Conservation (phyloP, 495 filamentous ascomycete genomes). For the Immersiella caudata region DNA sequence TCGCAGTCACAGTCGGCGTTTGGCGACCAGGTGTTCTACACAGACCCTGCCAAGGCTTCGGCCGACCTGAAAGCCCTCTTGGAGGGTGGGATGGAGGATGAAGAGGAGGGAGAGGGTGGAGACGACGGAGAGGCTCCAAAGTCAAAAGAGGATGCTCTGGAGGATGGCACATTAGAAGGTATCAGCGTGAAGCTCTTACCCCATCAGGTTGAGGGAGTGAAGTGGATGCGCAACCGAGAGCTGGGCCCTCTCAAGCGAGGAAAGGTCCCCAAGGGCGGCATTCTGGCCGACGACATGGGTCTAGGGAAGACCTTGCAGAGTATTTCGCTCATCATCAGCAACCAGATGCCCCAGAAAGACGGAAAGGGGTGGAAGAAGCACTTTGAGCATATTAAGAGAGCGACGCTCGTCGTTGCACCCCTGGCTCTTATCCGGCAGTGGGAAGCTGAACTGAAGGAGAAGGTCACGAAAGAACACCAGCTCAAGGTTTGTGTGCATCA, state of each 20-base stretch:
- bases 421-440: slow-evolving; percentile 95
- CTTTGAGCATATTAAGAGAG: slow-evolving; percentile 64
- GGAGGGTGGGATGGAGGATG: slow-evolving; percentile 82
- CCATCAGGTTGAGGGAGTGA: slow-evolving; percentile 88
- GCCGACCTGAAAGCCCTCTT: slow-evolving; percentile 86
- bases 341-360: slow-evolving; percentile 65
- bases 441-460: slow-evolving; percentile 87
- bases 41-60: slow-evolving; percentile 75
- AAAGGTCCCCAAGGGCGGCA: slow-evolving; percentile 80
- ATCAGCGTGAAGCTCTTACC: slow-evolving; percentile 84
- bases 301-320: slow-evolving; percentile 85
- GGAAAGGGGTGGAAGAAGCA: slow-evolving; percentile 61
- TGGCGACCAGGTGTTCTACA: slow-evolving; percentile 66
- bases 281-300: slow-evolving; percentile 86
- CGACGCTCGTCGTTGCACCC: slow-evolving; percentile 91
- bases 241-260: slow-evolving; percentile 76
- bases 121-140: slow-evolving; percentile 19
- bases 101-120: slow-evolving; percentile 50
- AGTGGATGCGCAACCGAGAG: slow-evolving; percentile 92
- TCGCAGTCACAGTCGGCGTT: slow-evolving; percentile 43
- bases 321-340: slow-evolving; percentile 78
- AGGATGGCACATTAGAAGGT: slow-evolving; percentile 60
- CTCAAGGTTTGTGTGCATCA: slow-evolving; percentile 88
- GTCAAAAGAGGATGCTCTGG: slow-evolving; percentile 28
- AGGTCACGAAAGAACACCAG: slow-evolving; percentile 66